phyloP scores from a whole-genome alignment of 169 alveolate species.

The Cystoisospora suis region DNA sequence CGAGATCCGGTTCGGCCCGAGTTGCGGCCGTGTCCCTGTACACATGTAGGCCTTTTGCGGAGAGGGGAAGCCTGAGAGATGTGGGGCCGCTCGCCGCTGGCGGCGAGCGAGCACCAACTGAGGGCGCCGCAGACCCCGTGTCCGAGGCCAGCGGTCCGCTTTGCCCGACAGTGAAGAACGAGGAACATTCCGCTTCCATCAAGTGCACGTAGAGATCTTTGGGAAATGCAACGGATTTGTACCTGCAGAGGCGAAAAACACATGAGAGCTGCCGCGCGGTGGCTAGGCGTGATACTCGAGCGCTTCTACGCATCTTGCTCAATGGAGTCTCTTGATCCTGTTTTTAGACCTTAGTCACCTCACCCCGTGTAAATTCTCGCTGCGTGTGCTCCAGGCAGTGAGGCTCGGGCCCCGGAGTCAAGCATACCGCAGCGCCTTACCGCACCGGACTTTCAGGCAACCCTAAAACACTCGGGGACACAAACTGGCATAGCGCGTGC shows the following conservation, averaged over 20 bases:
- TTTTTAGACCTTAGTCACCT: no score
- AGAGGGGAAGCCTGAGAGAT: no score
- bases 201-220: constrained; percentile 37
- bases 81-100: neutral
- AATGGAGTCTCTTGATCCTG: no score
- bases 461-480: no score
- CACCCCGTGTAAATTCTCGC: no score
- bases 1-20: no score
- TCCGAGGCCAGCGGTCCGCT: neutral
- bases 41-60: no score
- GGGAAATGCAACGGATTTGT: constrained; percentile 54
- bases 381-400: neutral
- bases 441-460: neutral
- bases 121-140: neutral
- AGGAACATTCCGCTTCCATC: constrained; percentile 55
- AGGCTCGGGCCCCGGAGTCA: neutral
- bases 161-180: constrained; percentile 53
- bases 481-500: neutral
- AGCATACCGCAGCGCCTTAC: neutral
- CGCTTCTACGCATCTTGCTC: no score
- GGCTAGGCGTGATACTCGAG: no score
- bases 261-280: neutral
- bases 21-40: no score
- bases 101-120: neutral
- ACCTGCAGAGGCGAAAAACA: neutral